These are phyloP conservation scores for Arctostaphylos glauca DNA, from an alignment of 148 eudicot genomes.

Conservation along the genomic window DNA sequence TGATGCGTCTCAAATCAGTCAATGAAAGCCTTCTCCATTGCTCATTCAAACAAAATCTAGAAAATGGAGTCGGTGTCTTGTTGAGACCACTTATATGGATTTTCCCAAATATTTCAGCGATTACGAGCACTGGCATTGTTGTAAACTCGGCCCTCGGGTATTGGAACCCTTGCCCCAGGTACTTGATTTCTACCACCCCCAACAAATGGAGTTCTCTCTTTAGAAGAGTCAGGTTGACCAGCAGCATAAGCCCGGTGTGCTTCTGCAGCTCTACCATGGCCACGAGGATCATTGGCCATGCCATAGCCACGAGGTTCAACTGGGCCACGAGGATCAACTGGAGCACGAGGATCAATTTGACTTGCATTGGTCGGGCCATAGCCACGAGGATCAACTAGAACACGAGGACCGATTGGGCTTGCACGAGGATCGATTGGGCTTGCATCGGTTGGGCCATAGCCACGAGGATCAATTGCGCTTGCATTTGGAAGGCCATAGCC, in stretches of 20 bases:
- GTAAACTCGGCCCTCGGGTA: conserved; percentile 29
- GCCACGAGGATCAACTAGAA: not conserved
- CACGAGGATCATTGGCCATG: conserved; percentile 3
- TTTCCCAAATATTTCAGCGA: not conserved
- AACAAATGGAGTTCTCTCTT: conserved; percentile 19
- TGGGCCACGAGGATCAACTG: not conserved
- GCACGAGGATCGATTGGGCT: not conserved
- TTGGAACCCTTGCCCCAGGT: conserved; percentile 24
- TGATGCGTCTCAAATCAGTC: not conserved
- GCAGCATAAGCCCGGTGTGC: conserved; percentile 17
- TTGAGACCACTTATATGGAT: not conserved
- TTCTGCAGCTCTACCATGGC: conserved; percentile 21
- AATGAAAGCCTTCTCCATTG: not conserved
- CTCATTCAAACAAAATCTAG: not conserved
- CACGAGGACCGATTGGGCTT: not conserved
- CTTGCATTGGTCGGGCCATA: not conserved
- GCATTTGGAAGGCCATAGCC: conserved; percentile 1
- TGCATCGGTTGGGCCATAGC: not conserved
- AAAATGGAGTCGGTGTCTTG: not conserved
- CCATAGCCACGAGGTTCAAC: not conserved
- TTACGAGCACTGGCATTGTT: conserved; percentile 24
- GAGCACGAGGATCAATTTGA: conserved; percentile 13
- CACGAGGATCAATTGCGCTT: not conserved
- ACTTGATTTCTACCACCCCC: conserved; percentile 23
- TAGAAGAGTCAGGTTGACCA: conserved; percentile 10